Evolutionary conservation across 2,329 filamentous ascomycete genomes (phyloP).

Genomic region (Venturia nashicola): DNA sequence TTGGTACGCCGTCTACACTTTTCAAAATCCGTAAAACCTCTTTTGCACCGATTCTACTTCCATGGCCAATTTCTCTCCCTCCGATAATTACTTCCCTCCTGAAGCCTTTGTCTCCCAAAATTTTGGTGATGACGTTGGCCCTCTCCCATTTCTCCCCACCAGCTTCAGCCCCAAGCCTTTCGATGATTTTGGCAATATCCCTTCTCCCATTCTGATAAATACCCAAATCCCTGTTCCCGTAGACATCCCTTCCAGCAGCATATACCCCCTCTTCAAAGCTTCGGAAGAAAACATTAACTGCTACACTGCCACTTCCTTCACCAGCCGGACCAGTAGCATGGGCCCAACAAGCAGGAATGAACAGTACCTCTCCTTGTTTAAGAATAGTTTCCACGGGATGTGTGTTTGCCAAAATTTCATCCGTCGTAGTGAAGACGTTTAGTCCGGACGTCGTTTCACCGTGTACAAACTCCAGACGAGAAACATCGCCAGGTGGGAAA

Average conservation of each 20-base stretch:
- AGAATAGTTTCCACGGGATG: constrained; percentile 43
- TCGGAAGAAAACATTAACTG: constrained; percentile 84
- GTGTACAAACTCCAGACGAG: constrained; percentile 55
- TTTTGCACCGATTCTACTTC: neutral
- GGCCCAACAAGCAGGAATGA: constrained; percentile 72
- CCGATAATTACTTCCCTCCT: neutral
- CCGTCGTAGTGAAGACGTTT: constrained; percentile 46
- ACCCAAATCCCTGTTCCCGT: constrained; percentile 75
- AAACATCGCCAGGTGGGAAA: constrained; percentile 67
- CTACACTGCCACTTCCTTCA: constrained; percentile 44
- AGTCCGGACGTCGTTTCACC: constrained; percentile 71
- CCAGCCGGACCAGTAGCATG: constrained; percentile 51
- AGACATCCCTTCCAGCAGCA: constrained; percentile 66
- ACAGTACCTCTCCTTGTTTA: constrained; percentile 62
- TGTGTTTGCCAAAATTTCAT: neutral
- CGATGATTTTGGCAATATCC: neutral
- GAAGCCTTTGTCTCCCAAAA: neutral
- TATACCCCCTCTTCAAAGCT: constrained; percentile 52
- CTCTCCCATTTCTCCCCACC: neutral
- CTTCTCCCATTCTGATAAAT: constrained; percentile 68
- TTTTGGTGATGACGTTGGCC: neutral
- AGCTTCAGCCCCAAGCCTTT: neutral
- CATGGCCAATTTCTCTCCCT: neutral
- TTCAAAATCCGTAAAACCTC: constrained; percentile 1
- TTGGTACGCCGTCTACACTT: constrained; percentile 46